Conservation (phyloP, 2,329 filamentous ascomycete species). For the Phyllosticta paracitricarpa region DNA sequence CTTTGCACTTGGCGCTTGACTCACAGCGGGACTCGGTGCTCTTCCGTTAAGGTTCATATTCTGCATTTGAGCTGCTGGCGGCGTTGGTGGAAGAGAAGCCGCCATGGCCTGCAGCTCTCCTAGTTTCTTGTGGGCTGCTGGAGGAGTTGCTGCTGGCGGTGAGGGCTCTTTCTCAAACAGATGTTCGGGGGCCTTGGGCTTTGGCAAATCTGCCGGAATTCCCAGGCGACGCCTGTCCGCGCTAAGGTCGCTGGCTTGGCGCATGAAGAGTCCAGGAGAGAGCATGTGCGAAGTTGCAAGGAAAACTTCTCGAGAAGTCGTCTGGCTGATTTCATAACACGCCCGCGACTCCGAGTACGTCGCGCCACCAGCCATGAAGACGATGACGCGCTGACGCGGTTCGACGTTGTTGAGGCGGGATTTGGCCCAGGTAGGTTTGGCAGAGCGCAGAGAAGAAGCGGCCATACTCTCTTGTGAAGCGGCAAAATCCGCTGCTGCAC, state of each 20-base stretch:
- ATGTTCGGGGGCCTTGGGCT: constrained; percentile 73
- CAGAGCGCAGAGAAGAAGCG: constrained; percentile 67
- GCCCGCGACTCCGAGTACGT: constrained; percentile 83
- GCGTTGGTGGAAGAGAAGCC: constrained; percentile 21
- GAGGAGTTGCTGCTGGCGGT: constrained; percentile 43
- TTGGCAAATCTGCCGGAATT: constrained; percentile 70
- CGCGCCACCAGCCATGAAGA: constrained; percentile 91
- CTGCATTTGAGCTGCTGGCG: constrained; percentile 20
- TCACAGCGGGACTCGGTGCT: constrained; percentile 1
- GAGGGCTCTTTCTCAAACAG: constrained; percentile 65
- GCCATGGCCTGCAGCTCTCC: constrained; percentile 12
- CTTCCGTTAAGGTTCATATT: constrained; percentile 16
- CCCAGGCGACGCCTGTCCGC: constrained; percentile 65
- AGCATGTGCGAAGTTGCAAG: constrained; percentile 89
- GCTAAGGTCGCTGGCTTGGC: constrained; percentile 72
- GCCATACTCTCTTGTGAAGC: constrained; percentile 39
- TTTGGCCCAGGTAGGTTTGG: constrained; percentile 92
- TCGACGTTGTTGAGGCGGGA: constrained; percentile 64
- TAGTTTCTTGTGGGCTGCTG: constrained; percentile 24
- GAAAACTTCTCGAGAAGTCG: constrained; percentile 71
- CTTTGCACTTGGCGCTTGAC: constrained; percentile 19
- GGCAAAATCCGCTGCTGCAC: constrained; percentile 48
- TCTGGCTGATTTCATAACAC: constrained; percentile 76
- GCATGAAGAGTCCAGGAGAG: constrained; percentile 70
- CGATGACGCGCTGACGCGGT: constrained; percentile 79